Base-by-base conservation (phyloP, 2,329 filamentous ascomycete genomes). In the Aspergillus ibericus region DNA sequence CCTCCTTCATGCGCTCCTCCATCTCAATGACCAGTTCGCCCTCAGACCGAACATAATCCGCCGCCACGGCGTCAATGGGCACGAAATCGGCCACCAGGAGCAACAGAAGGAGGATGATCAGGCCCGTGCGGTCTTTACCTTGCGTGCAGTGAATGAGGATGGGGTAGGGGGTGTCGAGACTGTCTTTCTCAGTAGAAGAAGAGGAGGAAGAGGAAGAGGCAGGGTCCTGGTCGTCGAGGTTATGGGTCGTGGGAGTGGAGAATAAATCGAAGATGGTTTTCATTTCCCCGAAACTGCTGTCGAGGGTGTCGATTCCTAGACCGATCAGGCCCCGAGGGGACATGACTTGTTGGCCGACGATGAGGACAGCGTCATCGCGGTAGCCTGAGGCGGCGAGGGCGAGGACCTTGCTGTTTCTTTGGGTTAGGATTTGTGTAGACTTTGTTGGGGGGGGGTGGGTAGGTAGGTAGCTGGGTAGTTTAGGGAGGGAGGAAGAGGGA, bases 81-180 rank as follows among this genome's bases (percentile, higher is more conserved):
- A 90, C 71, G 15, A 68, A 76, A 3, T 63, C 64, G 2, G 90
- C 79, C 10, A 90, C 77, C 67, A 93, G 80, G 18, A 96, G 77
- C 25, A 48, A 29, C 0, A 89, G 74, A 4, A 96, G 78, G 40
- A 89, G 78, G 5, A 91, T 80, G 10, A 90, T 80, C 12, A 96
- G 78, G 0, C 92, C 92, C 1, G 86, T 92, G 2, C 92, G 84
- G 70, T 96, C 92, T 72, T 96, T 96, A 58, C 92, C 92, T 68
- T 96, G 91, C 0, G 92, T 95, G 74, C 92, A 96, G 74, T 96
- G 91, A 2, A 95, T 77, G 7, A 96, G 71, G 1, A 87, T 74
- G 0, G 92, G 91, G 62, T 87, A 85, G 15, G 80, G 15, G 1
- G 29, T 32, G 1, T n/a, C n/a, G 58, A 32, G 10, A 32, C n/a